Conservation (phyloP, 2,329 filamentous ascomycete species). For the Curvularia verruculosa region DNA sequence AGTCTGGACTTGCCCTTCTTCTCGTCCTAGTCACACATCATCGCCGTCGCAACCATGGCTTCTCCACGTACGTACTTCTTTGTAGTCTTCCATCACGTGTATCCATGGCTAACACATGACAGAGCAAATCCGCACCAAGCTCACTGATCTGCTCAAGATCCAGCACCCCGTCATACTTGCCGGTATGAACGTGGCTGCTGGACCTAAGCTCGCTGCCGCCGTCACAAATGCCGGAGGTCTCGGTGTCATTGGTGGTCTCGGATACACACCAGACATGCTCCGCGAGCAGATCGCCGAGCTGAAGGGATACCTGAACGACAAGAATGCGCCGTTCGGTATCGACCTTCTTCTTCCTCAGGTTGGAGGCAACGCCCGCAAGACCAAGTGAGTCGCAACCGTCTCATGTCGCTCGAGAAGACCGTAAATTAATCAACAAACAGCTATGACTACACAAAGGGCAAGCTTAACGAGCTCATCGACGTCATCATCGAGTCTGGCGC, state of each 20-base stretch:
- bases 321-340: slow-evolving; percentile 94
- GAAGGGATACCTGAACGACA: slow-evolving; percentile 84
- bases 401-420: background rate
- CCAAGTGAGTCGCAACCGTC: slow-evolving; percentile 66
- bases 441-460: slow-evolving; percentile 99
- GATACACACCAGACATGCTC: slow-evolving; percentile 97
- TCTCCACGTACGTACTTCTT: slow-evolving; percentile 72
- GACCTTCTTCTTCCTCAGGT: slow-evolving; percentile 94
- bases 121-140: slow-evolving; percentile 89
- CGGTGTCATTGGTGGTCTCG: slow-evolving; percentile 93
- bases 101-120: slow-evolving; percentile 39
- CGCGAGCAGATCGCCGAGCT: slow-evolving; percentile 93
- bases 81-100: slow-evolving; percentile 15
- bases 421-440: slow-evolving; percentile 55
- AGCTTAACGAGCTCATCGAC: slow-evolving; percentile 86
- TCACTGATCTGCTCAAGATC: slow-evolving; percentile 97
- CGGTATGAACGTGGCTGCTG: slow-evolving; percentile 98
- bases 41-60: slow-evolving; percentile 63
- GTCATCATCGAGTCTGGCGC: slow-evolving; percentile 92
- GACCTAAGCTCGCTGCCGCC: slow-evolving; percentile 92
- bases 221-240: slow-evolving; percentile 97
- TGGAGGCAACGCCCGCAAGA: slow-evolving; percentile 91
- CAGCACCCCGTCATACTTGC: slow-evolving; percentile 94
- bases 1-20: slow-evolving; percentile 2
- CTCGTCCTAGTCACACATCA: background rate